Evolutionary conservation across 331 rosid species (phyloP).

Genomic region (Ulmus americana): DNA sequence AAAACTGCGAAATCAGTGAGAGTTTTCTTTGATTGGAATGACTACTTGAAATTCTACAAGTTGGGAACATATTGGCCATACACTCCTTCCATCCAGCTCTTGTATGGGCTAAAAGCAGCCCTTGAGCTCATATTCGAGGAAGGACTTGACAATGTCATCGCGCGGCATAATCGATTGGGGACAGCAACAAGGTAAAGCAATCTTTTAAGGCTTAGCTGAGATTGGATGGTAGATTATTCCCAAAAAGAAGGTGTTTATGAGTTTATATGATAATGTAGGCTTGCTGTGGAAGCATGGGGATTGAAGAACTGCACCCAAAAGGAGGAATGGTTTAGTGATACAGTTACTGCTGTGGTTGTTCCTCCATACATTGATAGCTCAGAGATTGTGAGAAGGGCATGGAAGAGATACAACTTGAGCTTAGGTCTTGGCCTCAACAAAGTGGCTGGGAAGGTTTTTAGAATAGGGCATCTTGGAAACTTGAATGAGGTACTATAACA

Average conservation of each 20-base stretch:
- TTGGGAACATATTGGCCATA: conserved; percentile 94
- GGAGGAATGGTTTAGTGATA: conserved; percentile 95
- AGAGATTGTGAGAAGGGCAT: conserved; percentile 79
- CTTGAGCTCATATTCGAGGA: conserved; percentile 95
- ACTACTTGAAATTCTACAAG: conserved; percentile 87
- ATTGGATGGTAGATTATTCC: too few relatives aligned
- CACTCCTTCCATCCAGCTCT: conserved; percentile 91
- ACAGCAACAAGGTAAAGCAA: conserved; percentile 67
- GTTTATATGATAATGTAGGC: conserved; percentile 41
- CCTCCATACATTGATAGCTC: conserved; percentile 84
- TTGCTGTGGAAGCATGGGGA: conserved; percentile 99
- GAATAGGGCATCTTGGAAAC: conserved; percentile 96
- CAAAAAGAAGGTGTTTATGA: background rate
- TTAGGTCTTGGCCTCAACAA: conserved; percentile 96
- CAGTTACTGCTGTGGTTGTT: conserved; percentile 89
- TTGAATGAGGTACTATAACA: conserved; percentile 60
- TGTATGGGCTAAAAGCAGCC: conserved; percentile 88
- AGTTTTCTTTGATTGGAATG: conserved; percentile 95
- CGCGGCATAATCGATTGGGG: conserved; percentile 83
- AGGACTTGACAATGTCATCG: conserved; percentile 87
- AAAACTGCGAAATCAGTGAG: conserved; percentile 72
- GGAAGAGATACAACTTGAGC: conserved; percentile 92
- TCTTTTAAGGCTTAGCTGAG: background rate
- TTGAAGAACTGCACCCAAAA: conserved; percentile 92
- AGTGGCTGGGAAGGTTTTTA: conserved; percentile 92